Evolutionary conservation across 306 rosid species (phyloP), one percentile per base, ranked within the genome.

Genomic region (Leucaena leucocephala): DNA sequence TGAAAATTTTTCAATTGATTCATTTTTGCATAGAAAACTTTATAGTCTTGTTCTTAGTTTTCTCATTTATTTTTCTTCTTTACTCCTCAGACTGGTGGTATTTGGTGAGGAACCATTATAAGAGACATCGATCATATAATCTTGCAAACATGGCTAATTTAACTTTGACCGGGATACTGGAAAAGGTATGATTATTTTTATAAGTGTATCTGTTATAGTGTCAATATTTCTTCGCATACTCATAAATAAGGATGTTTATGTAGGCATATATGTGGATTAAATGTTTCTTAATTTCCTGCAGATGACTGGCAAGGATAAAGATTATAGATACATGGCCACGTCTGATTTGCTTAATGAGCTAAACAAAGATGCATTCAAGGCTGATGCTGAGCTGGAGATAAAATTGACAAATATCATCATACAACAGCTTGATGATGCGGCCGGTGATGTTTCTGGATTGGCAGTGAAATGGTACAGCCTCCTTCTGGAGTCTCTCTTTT

Each of bases 251-350:
- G 39, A 67, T 8, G 49, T 64, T 44, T 71, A 46, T 7, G 34
- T 2, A 27, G 19, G 46, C 65, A 42, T 12, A 34, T 19, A 11
- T 69, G 46, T 50, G 17, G 67, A 40, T 21, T 77, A 39, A 38
- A 1, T 75, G 46, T 52, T 54, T 22, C 49, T 33, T 74, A 76
- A 72, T 72, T 10, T 74, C 11, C 4, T 36, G 11, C 86, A 91
- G 96, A 91, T 91, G 89, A 88, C 96, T 0, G 93, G 96, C 36
- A 91, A 91, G 77, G 92, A 91, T 88, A 91, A 91, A 79, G 96
- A 91, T 77, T 91, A 72, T 78, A 85, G 96, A 84, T 91, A 91
- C 48, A 91, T 91, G 96, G 96, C 96, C 2, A 91, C 96, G 36
- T 91, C 91, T 62, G 96, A 91, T 89, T 87, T 91, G 71, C 78